These are phyloP conservation scores for Ceratobasidium sp. DNA, from an alignment of 1,284 basidiomycete genomes.

Conservation along the genomic window DNA sequence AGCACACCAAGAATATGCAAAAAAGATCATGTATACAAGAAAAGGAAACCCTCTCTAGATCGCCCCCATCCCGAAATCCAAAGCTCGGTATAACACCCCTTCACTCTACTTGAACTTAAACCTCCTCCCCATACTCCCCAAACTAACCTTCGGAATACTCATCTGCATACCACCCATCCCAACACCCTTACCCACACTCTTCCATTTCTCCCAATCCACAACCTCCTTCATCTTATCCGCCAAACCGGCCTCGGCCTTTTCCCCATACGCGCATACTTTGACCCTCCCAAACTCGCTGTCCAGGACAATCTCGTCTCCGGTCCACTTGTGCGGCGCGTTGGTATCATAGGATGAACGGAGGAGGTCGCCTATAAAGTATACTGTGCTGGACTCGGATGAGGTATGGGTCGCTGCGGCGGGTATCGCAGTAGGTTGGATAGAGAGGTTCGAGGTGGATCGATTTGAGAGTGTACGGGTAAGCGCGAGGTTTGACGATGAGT, in stretches of 20 bases:
- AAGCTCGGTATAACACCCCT: background rate
- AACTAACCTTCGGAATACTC: constrained; percentile 32
- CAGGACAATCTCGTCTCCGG: constrained; percentile 32
- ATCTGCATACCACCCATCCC: constrained; percentile 22
- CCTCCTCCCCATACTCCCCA: constrained; percentile 13
- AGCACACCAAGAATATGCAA: background rate
- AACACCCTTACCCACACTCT: background rate
- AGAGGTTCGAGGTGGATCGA: background rate
- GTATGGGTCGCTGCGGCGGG: constrained; percentile 5
- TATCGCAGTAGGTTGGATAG: background rate
- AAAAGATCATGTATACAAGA: background rate
- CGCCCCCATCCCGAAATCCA: too few relatives aligned
- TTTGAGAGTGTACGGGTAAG: too few relatives aligned
- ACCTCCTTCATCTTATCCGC: constrained; percentile 31
- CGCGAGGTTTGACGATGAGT: constrained; percentile 14
- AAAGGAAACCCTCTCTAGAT: background rate
- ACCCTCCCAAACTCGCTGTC: constrained; percentile 34
- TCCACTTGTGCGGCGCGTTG: constrained; percentile 32
- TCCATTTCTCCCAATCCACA: background rate
- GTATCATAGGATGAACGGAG: constrained; percentile 28
- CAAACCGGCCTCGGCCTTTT: constrained; percentile 32
- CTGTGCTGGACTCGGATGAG: constrained; percentile 21
- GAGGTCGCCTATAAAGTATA: constrained; percentile 41
- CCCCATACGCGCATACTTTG: constrained; percentile 22
- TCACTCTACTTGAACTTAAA: constrained; percentile 40